Base-by-base conservation (phyloP, 2,329 filamentous ascomycete genomes). In the Clathrospora elynae region DNA sequence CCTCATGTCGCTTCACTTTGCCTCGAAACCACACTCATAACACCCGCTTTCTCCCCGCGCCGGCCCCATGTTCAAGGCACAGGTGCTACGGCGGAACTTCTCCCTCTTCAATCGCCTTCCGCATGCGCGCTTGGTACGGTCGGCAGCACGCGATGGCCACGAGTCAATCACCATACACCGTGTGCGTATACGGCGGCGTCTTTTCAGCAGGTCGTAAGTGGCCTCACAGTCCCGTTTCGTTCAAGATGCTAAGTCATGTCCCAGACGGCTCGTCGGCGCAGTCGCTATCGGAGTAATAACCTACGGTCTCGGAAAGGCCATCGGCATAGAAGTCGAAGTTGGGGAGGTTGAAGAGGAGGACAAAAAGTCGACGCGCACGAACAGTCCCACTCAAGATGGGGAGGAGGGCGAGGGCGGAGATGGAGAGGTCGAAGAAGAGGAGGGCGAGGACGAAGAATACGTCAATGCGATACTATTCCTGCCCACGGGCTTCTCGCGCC, bases 401-500 rank as follows among this genome's bases (percentile, higher is more conserved):
- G 45, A 46, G 9, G 46, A 57, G 6, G 56, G 54, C 4, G 48
- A 55, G 20, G 54, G 59, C 7, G 57, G 39, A 17, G 53, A 56
- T 11, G 34, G 52, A 29, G 52, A 55, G 12, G 53, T 57, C 7
- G 57, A 59, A 10, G 51, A 55, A 17, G 55, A 54, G 19, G 59
- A 68, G 6, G 63, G 64, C 5, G 64, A 62, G 2, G 59, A 65
- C 6, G 64, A 65, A 2, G 67, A 64, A 2, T 59, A 62, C 6
- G 53, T 53, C 16, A 57, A 66, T n/a, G 55, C 48, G 22, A 42
- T 71, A 10, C 46, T 74, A 11, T 80, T 80, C 62, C 71, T 80
- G 18, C 76, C 77, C 14, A 63, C 78, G 16, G 74, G 75, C 5
- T 72, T 73, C 53, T 66, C 74, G n/a, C 71, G 62, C 35, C 66